Evolutionary conservation across 371 early-diverging fungal species (phyloP).

Genomic region (Rhizopus delemar): DNA sequence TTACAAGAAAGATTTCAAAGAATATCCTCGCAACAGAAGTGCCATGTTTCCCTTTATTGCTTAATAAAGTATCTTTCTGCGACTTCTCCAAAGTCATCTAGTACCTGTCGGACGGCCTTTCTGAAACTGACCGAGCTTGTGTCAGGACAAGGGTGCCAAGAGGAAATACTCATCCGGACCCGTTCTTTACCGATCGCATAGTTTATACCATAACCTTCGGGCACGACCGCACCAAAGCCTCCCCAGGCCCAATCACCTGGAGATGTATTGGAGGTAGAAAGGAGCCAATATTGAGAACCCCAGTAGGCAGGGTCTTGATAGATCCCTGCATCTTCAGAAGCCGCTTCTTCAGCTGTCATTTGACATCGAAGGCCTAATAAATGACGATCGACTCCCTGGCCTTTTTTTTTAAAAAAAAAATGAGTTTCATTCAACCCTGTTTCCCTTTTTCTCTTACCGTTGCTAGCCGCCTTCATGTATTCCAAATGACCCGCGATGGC

Average conservation of each 20-base stretch:
- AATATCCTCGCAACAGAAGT: slow-evolving; percentile 89
- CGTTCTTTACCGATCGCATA: slow-evolving; percentile 83
- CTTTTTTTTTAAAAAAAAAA: slow-evolving; percentile 60
- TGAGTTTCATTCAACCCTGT: slow-evolving; percentile 55
- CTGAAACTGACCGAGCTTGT: slow-evolving; percentile 59
- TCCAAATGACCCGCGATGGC: slow-evolving; percentile 71
- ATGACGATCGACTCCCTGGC: slow-evolving; percentile 87
- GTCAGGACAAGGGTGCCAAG: slow-evolving; percentile 50
- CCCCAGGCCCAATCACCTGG: slow-evolving; percentile 72
- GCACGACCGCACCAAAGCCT: slow-evolving; percentile 77
- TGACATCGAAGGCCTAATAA: slow-evolving; percentile 76
- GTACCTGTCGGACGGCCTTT: slow-evolving; percentile 53
- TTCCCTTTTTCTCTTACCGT: slow-evolving; percentile 63
- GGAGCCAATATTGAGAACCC: slow-evolving; percentile 63
- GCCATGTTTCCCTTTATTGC: slow-evolving; percentile 88
- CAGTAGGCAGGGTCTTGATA: slow-evolving; percentile 77
- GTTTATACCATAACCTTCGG: slow-evolving; percentile 89
- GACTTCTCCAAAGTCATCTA: slow-evolving; percentile 63
- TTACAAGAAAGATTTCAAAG: slow-evolving; percentile 89
- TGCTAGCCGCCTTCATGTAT: slow-evolving; percentile 65
- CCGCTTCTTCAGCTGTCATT: slow-evolving; percentile 76
- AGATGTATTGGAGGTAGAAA: slow-evolving; percentile 87
- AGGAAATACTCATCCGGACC: slow-evolving; percentile 79
- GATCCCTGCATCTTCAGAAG: slow-evolving; percentile 56
- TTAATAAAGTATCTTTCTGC: slow-evolving; percentile 47